Conservation (phyloP, 345 rosid species). For the Linum tenue region DNA sequence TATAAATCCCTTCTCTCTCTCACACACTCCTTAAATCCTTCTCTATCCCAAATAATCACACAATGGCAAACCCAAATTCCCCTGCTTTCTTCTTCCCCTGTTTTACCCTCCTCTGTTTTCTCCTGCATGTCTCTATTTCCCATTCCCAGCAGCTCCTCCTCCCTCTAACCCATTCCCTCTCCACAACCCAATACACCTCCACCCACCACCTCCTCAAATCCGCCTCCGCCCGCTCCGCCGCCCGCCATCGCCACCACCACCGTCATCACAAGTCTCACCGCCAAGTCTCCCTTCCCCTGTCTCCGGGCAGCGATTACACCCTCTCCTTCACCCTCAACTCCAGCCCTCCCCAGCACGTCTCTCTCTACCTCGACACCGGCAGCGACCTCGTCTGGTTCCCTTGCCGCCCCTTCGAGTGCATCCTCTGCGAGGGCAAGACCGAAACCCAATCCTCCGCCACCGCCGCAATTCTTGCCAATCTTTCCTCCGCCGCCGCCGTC, state of each 20-base stretch:
- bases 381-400: conserved; percentile 98
- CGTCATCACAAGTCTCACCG: conserved; percentile 15
- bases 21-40: neutral
- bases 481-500: conserved; percentile 42
- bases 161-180: conserved; percentile 62
- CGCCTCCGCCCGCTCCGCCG: conserved; percentile 58
- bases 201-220: conserved; percentile 77
- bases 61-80: conserved; percentile 1
- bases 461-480: conserved; percentile 23
- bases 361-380: conserved; percentile 94
- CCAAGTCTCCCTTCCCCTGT: conserved; percentile 74
- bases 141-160: conserved; percentile 27
- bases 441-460: conserved; percentile 10
- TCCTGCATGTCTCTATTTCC: conserved; percentile 15
- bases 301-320: conserved; percentile 83
- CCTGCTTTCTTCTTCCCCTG: conserved; percentile 11
- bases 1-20: conserved; percentile 3
- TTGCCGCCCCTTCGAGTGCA: conserved; percentile 76
- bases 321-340: conserved; percentile 52
- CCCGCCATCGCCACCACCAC: conserved; percentile 57
- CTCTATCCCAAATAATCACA: neutral
- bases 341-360: conserved; percentile 39
- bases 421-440: conserved; percentile 71
- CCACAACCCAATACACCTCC: conserved; percentile 40
- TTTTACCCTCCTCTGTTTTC: conserved; percentile 21